These are phyloP conservation scores for Chlorophyllum brunneum DNA, from an alignment of 768 basidiomycete genomes.

Conservation along the genomic window DNA sequence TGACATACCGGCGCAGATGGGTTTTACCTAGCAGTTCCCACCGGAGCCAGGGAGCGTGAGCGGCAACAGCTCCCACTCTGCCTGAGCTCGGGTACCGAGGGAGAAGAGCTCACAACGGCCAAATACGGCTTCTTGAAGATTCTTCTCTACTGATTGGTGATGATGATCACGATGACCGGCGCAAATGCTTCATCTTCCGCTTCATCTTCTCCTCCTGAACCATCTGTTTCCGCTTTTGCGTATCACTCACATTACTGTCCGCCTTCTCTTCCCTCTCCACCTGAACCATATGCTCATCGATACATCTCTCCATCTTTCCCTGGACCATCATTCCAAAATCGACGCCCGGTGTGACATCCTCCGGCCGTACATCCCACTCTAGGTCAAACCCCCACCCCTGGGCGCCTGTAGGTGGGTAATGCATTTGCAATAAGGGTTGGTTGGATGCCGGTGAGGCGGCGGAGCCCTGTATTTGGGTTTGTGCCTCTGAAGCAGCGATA, in stretches of 20 bases:
- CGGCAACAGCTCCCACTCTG: background rate
- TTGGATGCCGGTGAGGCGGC: background rate
- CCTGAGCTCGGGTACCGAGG: background rate
- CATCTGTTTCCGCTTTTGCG: conserved; percentile 63
- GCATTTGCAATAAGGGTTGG: conserved; percentile 8
- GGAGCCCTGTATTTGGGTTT: background rate
- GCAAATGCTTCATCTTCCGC: conserved; percentile 28
- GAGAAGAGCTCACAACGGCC: background rate
- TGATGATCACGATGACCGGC: conserved; percentile 6
- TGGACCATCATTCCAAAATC: conserved; percentile 39
- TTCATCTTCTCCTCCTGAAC: conserved; percentile 37
- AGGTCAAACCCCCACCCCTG: conserved; percentile 87
- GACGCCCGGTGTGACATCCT: conserved; percentile 19
- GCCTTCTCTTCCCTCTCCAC: conserved; percentile 46
- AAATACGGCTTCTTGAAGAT: background rate
- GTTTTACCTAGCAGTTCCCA: conserved; percentile 1
- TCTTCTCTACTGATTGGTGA: background rate
- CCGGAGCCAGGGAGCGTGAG: background rate
- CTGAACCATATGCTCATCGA: conserved; percentile 47
- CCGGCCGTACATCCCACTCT: conserved; percentile 52
- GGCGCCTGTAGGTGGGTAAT: conserved; percentile 10
- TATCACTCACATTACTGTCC: conserved; percentile 60
- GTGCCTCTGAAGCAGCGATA: conserved; percentile 33
- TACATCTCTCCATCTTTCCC: conserved; percentile 66
- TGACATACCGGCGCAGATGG: background rate